These are phyloP conservation scores for Erodium maritimum DNA, from an alignment of 345 rosid genomes.

Conservation along the genomic window DNA sequence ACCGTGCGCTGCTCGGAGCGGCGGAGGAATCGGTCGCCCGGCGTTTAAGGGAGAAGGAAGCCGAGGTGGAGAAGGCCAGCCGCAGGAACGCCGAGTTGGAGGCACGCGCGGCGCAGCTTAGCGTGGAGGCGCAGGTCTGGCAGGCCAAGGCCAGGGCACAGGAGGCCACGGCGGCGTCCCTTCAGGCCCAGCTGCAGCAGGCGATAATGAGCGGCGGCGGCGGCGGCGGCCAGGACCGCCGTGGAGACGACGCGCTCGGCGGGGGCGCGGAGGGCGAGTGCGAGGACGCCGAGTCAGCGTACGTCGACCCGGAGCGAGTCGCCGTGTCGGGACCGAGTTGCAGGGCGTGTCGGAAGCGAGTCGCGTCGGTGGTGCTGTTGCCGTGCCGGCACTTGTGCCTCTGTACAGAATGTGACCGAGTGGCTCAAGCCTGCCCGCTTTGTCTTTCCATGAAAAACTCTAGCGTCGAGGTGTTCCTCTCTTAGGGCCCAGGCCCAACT, in stretches of 20 bases:
- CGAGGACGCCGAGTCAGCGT: conserved; percentile 87
- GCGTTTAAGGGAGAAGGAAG: conserved; percentile 18
- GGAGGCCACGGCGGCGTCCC: conserved; percentile 66
- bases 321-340: conserved; percentile 39
- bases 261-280: conserved; percentile 30
- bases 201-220: conserved; percentile 28
- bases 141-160: conserved; percentile 70
- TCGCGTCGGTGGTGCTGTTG: conserved; percentile 64
- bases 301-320: conserved; percentile 62
- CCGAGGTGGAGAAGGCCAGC: conserved; percentile 60
- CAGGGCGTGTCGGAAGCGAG: conserved; percentile 39
- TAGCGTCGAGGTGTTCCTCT: conserved; percentile 66
- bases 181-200: conserved; percentile 73
- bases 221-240: conserved; percentile 8
- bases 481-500: conserved; percentile 16
- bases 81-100: conserved; percentile 70
- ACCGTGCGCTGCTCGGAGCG: conserved; percentile 51
- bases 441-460: conserved; percentile 53
- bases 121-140: conserved; percentile 71
- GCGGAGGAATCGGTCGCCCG: conserved; percentile 54
- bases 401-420: conserved; percentile 62
- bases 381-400: conserved; percentile 87
- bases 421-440: conserved; percentile 61
- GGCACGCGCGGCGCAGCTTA: conserved; percentile 75
- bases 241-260: too few relatives aligned